phyloP scores from a whole-genome alignment of 257 asterid genomes.

The Echites panduratus region DNA sequence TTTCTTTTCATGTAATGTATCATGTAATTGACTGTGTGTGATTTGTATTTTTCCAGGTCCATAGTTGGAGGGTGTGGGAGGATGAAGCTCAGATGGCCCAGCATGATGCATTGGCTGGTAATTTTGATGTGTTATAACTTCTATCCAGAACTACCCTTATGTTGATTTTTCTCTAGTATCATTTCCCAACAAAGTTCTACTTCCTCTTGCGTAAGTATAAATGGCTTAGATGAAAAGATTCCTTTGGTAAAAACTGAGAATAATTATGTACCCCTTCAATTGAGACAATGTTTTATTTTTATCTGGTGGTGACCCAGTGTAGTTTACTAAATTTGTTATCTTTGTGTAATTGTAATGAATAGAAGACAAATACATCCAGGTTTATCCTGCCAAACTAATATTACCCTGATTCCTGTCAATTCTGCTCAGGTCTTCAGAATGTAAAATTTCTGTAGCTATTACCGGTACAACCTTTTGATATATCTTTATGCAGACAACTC shows the following conservation, averaged over 20 bases:
- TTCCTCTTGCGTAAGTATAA: neutral
- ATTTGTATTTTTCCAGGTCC: constrained; percentile 49
- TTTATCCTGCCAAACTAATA: neutral
- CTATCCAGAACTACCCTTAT: no score
- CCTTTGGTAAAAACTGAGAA: neutral
- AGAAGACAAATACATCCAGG: neutral
- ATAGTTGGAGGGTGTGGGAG: constrained; percentile 95
- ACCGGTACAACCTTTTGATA: neutral
- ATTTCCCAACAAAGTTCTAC: neutral
- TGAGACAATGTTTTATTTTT: neutral
- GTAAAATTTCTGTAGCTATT: neutral
- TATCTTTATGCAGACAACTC: neutral
- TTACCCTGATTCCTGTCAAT: neutral
- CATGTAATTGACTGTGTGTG: constrained; percentile 10
- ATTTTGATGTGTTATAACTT: constrained; percentile 3
- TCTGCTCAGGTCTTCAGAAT: neutral
- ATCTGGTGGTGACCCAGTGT: neutral
- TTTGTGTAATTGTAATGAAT: neutral
- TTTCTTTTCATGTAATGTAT: neutral
- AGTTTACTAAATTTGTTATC: neutral
- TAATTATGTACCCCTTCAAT: no score
- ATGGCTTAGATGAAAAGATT: neutral
- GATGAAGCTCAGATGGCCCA: constrained; percentile 85
- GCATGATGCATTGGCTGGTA: constrained; percentile 64
- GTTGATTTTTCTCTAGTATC: neutral